Evolutionary conservation across 2,329 filamentous ascomycete species (phyloP), one percentile per base, ranked within the genome.

Genomic region (Didymella lethalis): DNA sequence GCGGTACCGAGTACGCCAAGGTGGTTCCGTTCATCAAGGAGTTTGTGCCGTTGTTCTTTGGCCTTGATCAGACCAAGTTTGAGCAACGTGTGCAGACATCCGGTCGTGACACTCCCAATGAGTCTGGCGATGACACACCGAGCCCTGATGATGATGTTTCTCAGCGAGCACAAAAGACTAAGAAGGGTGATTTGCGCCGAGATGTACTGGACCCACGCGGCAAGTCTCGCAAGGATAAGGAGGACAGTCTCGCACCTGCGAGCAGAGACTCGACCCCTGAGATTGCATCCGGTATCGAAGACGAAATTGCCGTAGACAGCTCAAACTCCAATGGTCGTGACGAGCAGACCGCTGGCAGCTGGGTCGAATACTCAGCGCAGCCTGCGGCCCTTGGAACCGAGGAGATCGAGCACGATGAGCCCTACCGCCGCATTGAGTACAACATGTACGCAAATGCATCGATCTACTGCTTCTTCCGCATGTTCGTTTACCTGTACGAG

Each of bases 191-290:
- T 65, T 89, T 98, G 38, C 90, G 93, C 58, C 89, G 93, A 67
- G 91, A 92, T 60, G 92, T 97, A 41, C 86, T 99, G 32, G 93
- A 97, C 70, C 91, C 84, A 38, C 88, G 89, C 67, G 89, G 90
- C 59, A 90, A 88, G 76, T 85, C 86, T 25, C 86, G 90, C 40
- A 85, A 84, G 46, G 89, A 92, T 52, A 93, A 95, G 70, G 91
- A 95, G 63, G 91, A 90, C 62, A 94, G 90, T 67, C 82, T 86
- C n/a, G 86, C 86, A 1, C 89, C 90, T 25, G 88, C 86, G 14
- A 97, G 92, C 79, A 92, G 96, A 70, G 93, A 95, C 68, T 93
- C 90, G 0, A 97, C 93, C 0, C 94, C 95, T 0, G 93, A 96
- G 69, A 86, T 89, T 23, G 86, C 83, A n/a, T 93, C 90, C 1